Evolutionary conservation across 331 rosid species (phyloP).

Genomic region (Acacia concinna): DNA sequence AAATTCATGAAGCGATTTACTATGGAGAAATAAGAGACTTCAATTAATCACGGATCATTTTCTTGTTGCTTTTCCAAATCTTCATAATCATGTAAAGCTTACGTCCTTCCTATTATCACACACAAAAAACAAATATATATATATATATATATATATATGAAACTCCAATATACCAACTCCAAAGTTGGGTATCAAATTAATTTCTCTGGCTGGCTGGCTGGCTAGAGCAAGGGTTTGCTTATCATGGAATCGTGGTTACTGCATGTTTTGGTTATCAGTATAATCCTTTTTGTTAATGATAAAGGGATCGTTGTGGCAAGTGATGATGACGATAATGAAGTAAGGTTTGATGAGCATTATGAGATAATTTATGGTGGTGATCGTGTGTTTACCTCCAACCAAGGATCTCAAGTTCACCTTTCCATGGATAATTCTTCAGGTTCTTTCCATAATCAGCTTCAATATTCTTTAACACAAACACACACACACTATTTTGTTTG

Average conservation of each 20-base stretch:
- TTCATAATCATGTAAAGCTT: background rate
- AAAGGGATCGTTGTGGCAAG: background rate
- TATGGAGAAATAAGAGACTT: background rate
- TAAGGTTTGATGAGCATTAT: background rate
- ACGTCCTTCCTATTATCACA: background rate
- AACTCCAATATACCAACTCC: background rate
- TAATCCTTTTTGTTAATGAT: background rate
- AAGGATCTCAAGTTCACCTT: background rate
- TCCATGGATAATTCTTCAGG: background rate
- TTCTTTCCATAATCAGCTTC: background rate
- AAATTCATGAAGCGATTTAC: background rate
- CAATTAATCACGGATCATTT: background rate
- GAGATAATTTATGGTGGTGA: background rate
- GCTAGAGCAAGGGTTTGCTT: background rate
- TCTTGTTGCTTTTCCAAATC: background rate
- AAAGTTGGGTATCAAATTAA: background rate
- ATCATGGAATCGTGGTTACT: background rate
- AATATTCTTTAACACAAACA: background rate
- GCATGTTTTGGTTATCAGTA: background rate
- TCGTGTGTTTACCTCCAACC: background rate
- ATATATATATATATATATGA: background rate
- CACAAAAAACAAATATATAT: too few species aligned
- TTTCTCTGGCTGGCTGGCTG: background rate
- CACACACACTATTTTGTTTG: too few species aligned
- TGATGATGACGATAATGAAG: background rate